phyloP scores from a whole-genome alignment of 768 basidiomycete species.

The Rhizopogon vulgaris region DNA sequence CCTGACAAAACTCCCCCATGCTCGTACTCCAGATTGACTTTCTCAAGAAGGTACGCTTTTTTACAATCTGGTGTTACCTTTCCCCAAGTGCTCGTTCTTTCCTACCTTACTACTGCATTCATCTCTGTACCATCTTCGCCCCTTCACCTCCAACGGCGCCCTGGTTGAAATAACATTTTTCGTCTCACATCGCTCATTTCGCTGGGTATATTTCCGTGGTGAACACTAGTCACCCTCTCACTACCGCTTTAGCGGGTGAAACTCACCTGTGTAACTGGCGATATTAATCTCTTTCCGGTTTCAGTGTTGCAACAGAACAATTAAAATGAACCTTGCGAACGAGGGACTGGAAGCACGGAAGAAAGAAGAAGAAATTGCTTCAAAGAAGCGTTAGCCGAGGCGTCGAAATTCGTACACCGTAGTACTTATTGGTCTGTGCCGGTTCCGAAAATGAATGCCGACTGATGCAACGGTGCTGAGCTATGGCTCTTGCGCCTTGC shows the following conservation, averaged over 20 bases:
- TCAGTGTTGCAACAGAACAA: slow-evolving; percentile 57
- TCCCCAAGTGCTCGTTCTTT: not conserved
- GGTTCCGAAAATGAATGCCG: no score
- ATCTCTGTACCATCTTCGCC: not conserved
- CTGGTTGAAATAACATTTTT: not conserved
- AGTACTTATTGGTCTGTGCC: no score
- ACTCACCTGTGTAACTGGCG: no score
- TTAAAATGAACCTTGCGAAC: slow-evolving; percentile 89
- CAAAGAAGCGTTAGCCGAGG: slow-evolving; percentile 80
- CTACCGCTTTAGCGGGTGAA: no score
- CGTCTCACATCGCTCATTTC: not conserved
- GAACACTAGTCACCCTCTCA: no score
- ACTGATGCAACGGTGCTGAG: no score
- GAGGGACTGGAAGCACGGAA: slow-evolving; percentile 87
- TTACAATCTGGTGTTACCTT: not conserved
- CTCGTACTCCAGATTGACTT: slow-evolving; percentile 86
- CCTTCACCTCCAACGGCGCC: not conserved
- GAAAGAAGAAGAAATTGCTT: slow-evolving; percentile 78
- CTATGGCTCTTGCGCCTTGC: no score
- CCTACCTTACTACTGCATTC: not conserved
- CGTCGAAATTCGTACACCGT: no score
- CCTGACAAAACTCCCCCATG: slow-evolving; percentile 94
- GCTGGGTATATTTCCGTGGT: not conserved
- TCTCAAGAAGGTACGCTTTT: slow-evolving; percentile 77
- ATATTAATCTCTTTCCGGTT: no score